phyloP scores from a whole-genome alignment of 148 eudicot genomes.

The Diospyros lotus region DNA sequence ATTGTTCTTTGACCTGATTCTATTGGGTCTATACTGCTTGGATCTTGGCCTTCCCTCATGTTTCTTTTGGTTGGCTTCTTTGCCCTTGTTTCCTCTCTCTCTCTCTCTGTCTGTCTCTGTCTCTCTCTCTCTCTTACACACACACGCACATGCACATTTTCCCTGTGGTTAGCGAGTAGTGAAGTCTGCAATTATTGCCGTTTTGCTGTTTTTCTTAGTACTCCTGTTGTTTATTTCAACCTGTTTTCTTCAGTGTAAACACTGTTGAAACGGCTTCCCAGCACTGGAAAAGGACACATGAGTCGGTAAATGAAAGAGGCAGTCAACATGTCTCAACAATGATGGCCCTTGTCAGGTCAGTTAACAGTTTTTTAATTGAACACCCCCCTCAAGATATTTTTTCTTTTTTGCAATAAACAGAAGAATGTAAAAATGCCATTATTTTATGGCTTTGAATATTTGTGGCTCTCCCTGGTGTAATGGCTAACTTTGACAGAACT shows the following conservation, averaged over 20 bases:
- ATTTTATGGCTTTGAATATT: not conserved
- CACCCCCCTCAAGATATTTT: not conserved
- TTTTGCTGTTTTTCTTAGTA: not conserved
- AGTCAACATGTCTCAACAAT: slow-evolving; percentile 48
- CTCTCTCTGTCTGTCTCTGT: too few relatives aligned
- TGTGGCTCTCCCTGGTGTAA: not conserved
- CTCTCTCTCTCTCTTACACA: too few relatives aligned
- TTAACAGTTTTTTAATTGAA: not conserved
- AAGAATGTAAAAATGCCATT: not conserved
- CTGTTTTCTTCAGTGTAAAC: slow-evolving; percentile 44
- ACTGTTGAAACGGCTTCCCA: slow-evolving; percentile 61
- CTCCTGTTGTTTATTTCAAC: slow-evolving; percentile 1
- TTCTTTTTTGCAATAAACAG: not conserved
- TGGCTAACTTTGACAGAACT: not conserved
- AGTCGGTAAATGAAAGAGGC: slow-evolving; percentile 54
- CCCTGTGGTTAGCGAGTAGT: too few relatives aligned
- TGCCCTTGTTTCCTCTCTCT: not conserved
- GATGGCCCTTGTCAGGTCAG: slow-evolving; percentile 62
- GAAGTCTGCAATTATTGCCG: not conserved
- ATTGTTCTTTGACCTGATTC: not conserved
- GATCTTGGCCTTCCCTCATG: not conserved
- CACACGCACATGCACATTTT: too few relatives aligned
- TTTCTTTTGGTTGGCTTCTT: not conserved
- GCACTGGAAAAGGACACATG: slow-evolving; percentile 61
- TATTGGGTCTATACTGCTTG: not conserved